A percentile compares a stretch with the other conserved stretches of the same genome.
These are phyloP conservation scores for Solanum acaule DNA, from an alignment of 257 asterid species.

Conservation along the genomic window DNA sequence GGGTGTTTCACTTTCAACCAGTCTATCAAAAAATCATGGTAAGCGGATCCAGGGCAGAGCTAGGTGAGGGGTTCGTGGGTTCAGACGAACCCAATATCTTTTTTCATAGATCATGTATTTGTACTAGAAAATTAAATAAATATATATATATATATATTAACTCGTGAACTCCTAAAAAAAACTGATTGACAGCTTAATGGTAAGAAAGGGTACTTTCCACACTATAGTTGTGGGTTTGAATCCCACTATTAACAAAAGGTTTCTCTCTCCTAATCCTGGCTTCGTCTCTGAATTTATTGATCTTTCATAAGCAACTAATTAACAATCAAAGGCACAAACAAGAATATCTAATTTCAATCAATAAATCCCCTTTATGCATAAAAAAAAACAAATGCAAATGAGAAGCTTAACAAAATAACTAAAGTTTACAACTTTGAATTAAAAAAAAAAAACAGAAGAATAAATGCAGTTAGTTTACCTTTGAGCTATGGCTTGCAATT, in stretches of 20 bases:
- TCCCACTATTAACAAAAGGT: no score
- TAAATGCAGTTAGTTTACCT: neutral
- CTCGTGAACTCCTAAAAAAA: no score
- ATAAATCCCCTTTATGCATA: neutral
- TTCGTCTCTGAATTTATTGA: neutral
- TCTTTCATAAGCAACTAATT: neutral
- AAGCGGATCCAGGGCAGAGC: neutral
- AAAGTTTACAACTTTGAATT: neutral
- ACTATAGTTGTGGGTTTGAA: no score
- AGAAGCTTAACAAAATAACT: neutral
- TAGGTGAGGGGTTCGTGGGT: neutral
- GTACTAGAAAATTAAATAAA: no score
- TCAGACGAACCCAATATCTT: fast-evolving
- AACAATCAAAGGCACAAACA: neutral
- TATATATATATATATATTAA: no score
- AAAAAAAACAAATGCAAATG: neutral
- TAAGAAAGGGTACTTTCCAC: no score
- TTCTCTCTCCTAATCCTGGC: no score
- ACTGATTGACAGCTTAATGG: no score
- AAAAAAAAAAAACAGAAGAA: neutral
- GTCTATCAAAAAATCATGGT: neutral
- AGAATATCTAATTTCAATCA: neutral
- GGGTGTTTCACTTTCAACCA: neutral
- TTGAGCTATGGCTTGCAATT: neutral
- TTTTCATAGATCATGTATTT: no score